phyloP scores from a whole-genome alignment of 2,329 filamentous ascomycete genomes.

The Xylaria sp. region DNA sequence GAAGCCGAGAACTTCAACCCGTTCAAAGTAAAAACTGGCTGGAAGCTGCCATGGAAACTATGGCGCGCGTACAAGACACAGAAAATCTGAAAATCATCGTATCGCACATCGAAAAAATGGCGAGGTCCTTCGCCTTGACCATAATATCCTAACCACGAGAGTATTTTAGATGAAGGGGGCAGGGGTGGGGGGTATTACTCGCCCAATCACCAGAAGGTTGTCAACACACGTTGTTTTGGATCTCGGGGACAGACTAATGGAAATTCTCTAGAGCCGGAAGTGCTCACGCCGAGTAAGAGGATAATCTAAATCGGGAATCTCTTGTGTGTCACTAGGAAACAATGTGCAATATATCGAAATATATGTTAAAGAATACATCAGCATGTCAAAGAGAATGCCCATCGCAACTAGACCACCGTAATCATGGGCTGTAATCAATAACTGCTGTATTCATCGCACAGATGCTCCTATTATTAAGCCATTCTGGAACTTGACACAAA shows the following conservation, averaged over 20 bases:
- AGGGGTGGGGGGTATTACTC: neutral
- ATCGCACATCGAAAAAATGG: neutral
- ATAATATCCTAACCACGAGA: too few relatives aligned
- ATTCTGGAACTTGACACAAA: neutral
- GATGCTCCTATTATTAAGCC: neutral
- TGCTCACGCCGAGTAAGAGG: neutral
- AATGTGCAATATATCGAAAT: slow-evolving; percentile 1
- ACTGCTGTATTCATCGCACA: neutral
- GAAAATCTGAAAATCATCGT: slow-evolving; percentile 53
- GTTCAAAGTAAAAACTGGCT: slow-evolving; percentile 74
- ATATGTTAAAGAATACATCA: neutral
- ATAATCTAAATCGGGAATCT: neutral
- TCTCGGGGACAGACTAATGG: neutral
- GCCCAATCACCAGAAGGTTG: neutral
- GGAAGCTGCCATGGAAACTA: slow-evolving; percentile 86
- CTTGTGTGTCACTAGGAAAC: neutral
- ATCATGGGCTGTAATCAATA: neutral
- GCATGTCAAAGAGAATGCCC: neutral
- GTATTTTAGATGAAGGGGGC: neutral
- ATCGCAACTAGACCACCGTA: neutral
- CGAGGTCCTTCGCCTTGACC: neutral
- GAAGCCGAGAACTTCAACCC: slow-evolving; percentile 86
- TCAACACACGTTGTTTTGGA: neutral
- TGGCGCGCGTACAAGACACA: slow-evolving; percentile 64
- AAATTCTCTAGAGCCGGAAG: neutral